Conservation (phyloP, 495 filamentous ascomycete genomes). For the Usnea hakonensis region DNA sequence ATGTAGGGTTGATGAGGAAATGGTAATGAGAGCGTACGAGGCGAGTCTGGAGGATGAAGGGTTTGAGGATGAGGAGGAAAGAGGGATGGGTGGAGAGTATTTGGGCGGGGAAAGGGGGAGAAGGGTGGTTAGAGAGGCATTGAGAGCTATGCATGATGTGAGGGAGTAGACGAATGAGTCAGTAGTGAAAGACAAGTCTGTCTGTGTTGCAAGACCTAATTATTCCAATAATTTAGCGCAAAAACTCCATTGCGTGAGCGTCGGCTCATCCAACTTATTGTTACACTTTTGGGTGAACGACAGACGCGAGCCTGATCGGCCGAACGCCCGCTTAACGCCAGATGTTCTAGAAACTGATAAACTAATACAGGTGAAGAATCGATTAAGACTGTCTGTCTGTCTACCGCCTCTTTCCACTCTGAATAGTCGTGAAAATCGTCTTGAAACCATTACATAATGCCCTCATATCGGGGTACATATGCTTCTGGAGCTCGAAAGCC, state of each 20-base stretch:
- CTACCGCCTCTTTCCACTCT: constrained; percentile 35
- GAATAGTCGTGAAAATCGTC: constrained; percentile 52
- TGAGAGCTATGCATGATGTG: constrained; percentile 25
- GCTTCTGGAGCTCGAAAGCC: constrained; percentile 77
- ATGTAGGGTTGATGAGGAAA: constrained; percentile 83
- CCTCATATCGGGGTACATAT: constrained; percentile 85
- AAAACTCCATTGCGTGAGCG: background rate
- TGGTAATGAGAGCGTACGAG: constrained; percentile 74
- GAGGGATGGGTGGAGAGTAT: constrained; percentile 47
- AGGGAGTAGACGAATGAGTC: background rate
- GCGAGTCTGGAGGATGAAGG: constrained; percentile 65
- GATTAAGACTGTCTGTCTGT: background rate
- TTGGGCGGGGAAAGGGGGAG: constrained; percentile 64
- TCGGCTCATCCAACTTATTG: background rate
- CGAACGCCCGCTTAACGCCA: constrained; percentile 2
- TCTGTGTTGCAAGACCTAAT: background rate
- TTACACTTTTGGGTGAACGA: constrained; percentile 3
- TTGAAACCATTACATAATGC: constrained; percentile 88
- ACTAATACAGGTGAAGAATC: background rate
- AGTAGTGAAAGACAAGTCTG: background rate
- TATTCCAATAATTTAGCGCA: background rate
- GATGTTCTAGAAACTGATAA: too few species aligned
- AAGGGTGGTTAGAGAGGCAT: constrained; percentile 54
- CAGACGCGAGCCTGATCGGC: background rate
- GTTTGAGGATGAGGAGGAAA: constrained; percentile 42